Conservation (phyloP, 257 asterid genomes). For the Jaltomata sinuosa region DNA sequence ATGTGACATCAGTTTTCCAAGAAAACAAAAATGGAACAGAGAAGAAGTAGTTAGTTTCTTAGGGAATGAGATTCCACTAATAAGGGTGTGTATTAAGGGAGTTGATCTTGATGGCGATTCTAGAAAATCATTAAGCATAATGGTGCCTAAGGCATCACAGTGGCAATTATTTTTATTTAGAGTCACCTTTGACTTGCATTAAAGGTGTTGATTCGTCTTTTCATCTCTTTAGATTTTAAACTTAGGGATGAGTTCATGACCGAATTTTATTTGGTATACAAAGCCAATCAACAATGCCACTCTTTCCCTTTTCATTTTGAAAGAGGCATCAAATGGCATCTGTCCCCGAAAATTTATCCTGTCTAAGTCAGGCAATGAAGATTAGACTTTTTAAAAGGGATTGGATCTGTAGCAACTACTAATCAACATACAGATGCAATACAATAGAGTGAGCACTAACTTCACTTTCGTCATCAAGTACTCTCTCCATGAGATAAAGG, state of each 20-base stretch:
- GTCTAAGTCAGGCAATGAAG: background rate
- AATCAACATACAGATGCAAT: background rate
- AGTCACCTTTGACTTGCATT: background rate
- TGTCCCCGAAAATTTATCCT: background rate
- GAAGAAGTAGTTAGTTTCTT: background rate
- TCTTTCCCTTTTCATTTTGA: background rate
- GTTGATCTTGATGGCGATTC: background rate
- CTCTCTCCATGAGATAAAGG: constrained; percentile 96
- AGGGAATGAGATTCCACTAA: background rate
- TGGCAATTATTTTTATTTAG: background rate
- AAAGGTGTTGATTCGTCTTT: background rate
- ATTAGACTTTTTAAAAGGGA: background rate
- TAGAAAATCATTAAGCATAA: background rate
- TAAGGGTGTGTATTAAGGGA: background rate
- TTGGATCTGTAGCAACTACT: background rate
- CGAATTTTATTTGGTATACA: background rate
- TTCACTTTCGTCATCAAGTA: constrained; percentile 85
- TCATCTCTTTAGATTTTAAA: background rate
- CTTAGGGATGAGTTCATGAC: background rate
- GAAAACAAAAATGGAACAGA: background rate
- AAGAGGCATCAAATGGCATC: background rate
- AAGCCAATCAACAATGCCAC: background rate
- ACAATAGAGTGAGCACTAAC: constrained; percentile 29
- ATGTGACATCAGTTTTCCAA: background rate
- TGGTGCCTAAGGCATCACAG: background rate